A percentile compares a stretch with the other conserved stretches of the same genome.
phyloP scores from a whole-genome alignment of 495 filamentous ascomycete genomes.

The Clavariopsis aquatica region DNA sequence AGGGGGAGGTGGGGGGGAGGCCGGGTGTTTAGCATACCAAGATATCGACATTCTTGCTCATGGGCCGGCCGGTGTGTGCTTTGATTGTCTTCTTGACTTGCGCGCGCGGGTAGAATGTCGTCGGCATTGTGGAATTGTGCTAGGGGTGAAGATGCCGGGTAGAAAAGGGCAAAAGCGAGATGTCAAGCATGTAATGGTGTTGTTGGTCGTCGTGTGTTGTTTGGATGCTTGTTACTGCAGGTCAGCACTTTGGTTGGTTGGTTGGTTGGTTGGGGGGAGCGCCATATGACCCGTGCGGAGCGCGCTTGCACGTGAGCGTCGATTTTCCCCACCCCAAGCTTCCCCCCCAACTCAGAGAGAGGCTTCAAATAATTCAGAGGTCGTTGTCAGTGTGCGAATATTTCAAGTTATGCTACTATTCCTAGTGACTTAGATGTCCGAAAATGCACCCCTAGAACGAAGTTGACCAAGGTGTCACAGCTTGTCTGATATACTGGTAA shows the following conservation, averaged over 20 bases:
- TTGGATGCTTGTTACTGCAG: not conserved
- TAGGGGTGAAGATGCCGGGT: too few relatives aligned
- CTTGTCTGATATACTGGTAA: too few relatives aligned
- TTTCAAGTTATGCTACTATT: too few relatives aligned
- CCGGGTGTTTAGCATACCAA: too few relatives aligned
- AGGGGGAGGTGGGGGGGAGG: not conserved
- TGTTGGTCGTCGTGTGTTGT: not conserved
- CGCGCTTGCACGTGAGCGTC: not conserved
- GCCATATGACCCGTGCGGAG: not conserved
- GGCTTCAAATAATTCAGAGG: too few relatives aligned
- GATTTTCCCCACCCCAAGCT: not conserved
- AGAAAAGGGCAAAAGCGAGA: too few relatives aligned
- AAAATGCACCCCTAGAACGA: too few relatives aligned
- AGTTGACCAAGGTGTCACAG: too few relatives aligned
- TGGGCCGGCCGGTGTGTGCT: conserved; percentile 74
- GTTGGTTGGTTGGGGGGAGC: not conserved
- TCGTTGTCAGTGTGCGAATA: too few relatives aligned
- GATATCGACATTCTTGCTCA: conserved; percentile 86
- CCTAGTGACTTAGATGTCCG: too few relatives aligned
- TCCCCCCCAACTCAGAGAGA: not conserved
- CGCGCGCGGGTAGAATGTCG: conserved; percentile 70
- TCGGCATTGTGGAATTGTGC: not conserved
- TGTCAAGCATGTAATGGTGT: too few relatives aligned
- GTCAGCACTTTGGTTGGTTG: too few relatives aligned
- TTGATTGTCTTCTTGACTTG: conserved; percentile 87